Evolutionary conservation across 2,329 filamentous ascomycete genomes (phyloP).

Genomic region (Shiraia bambusicola): DNA sequence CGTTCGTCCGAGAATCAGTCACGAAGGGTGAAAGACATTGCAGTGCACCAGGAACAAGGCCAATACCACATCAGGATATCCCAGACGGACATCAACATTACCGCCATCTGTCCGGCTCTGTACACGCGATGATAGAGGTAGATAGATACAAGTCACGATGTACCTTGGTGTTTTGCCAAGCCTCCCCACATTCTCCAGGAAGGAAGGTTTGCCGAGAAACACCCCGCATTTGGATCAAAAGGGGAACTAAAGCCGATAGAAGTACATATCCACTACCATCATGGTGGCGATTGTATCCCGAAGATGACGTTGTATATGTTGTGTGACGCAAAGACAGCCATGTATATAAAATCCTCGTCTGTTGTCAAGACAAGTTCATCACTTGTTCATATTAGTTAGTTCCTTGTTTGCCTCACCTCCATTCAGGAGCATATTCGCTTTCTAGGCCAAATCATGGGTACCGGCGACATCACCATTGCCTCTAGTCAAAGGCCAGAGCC

Average conservation of each 20-base stretch:
- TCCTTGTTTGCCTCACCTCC: not conserved
- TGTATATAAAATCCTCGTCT: no score
- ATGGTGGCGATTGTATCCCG: constrained; percentile 1
- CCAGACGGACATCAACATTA: no score
- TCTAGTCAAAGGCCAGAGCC: constrained; percentile 51
- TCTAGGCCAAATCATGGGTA: constrained; percentile 19
- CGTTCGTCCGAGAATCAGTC: no score
- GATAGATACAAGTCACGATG: no score
- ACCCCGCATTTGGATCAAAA: not conserved
- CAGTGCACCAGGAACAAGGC: no score
- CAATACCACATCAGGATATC: no score
- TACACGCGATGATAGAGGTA: no score
- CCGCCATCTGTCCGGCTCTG: no score
- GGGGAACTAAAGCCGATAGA: not conserved
- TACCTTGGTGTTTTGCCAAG: no score
- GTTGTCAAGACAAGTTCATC: no score
- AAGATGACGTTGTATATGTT: not conserved
- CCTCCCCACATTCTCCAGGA: not conserved
- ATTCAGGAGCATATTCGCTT: not conserved
- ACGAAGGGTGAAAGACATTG: no score
- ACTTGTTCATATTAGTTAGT: not conserved
- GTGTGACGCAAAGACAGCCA: not conserved
- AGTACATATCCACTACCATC: no score
- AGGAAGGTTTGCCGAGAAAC: not conserved
- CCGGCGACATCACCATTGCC: constrained; percentile 25